Base-by-base conservation (phyloP, 352 stramenopile species). In the Pilasporangium apinafurcum region DNA sequence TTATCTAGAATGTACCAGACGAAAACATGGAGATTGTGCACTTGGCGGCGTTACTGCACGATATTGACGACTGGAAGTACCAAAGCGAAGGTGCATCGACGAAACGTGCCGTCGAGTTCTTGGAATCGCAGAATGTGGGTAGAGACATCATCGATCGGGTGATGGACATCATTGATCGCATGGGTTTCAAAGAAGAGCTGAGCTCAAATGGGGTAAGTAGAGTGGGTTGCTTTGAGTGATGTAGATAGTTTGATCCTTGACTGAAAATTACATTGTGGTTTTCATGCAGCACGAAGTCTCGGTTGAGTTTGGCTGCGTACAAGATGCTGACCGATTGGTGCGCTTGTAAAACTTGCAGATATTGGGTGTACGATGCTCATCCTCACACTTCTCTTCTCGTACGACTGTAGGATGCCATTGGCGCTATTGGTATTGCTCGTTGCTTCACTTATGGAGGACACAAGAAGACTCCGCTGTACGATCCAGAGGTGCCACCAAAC, bases 401-500 rank as follows among this genome's bases (percentile, higher is more conserved):
- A 16, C 43, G 31, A 24, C 34, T 48, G 28, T 35, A 87, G 74
- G 86, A 96, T 56, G 85, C 83, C 8, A 95, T 96, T 51, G 86
- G 83, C n/a, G 83, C 86, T 4, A 82, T 96, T 13, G 86, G 86
- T 48, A 94, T 96, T 37, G 86, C 86, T 13, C 83, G 86, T 18
- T 96, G 85, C 59, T 95, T 96, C 57, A 95, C 86, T 18, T 96
- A 85, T 44, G 83, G 84, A 49, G 80, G 86, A 30, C 59, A 88
- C 67, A 92, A 90, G 51, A 77, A 85, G 48, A 78, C 83, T 8
- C 44, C 72, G 21, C 48, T 96, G 40, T 95, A 95, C 58, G 77
- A 95, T 39, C 65, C 66, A 2, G 56, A 75, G 13, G 50, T 87
- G 3, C 63, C 64, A 0, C 68, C 79, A 2, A 65, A 57, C 9